These are phyloP conservation scores for Albugo candida DNA, from an alignment of 352 stramenopile genomes.

Conservation along the genomic window DNA sequence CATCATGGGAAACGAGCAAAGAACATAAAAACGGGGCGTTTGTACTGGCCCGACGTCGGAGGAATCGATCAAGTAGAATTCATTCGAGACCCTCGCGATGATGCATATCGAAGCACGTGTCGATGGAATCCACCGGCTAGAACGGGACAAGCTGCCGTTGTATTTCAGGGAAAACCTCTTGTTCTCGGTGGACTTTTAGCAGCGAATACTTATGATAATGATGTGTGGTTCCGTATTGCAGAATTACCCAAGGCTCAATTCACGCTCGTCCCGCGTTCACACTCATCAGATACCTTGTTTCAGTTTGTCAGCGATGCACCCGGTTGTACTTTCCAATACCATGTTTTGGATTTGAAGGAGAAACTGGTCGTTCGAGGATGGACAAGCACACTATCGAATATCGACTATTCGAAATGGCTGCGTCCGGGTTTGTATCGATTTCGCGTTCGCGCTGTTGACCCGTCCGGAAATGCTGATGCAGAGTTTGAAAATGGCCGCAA, in stretches of 20 bases:
- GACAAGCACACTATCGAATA: slow-evolving; percentile 23
- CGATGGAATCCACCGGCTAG: slow-evolving; percentile 32
- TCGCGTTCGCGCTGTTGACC: slow-evolving; percentile 76
- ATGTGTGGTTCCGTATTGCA: slow-evolving; percentile 75
- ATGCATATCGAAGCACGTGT: slow-evolving; percentile 44
- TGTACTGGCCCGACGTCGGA: slow-evolving; percentile 36
- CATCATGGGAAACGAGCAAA: slow-evolving; percentile 22
- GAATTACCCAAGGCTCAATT: slow-evolving; percentile 29
- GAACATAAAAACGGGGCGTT: slow-evolving; percentile 19
- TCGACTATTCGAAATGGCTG: slow-evolving; percentile 31
- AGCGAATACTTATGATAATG: slow-evolving; percentile 52
- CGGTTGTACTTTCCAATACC: slow-evolving; percentile 85
- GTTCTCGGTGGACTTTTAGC: slow-evolving; percentile 43
- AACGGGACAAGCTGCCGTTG: slow-evolving; percentile 33
- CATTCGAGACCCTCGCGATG: slow-evolving; percentile 37
- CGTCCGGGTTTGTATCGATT: slow-evolving; percentile 80
- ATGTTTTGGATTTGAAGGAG: slow-evolving; percentile 72
- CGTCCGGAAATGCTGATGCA: slow-evolving; percentile 84
- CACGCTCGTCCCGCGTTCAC: slow-evolving; percentile 21
- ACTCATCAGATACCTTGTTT: slow-evolving; percentile 62
- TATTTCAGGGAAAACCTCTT: slow-evolving; percentile 66
- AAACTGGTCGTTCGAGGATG: slow-evolving; percentile 69
- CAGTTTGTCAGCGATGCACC: slow-evolving; percentile 76
- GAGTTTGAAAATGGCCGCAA: slow-evolving; percentile 70
- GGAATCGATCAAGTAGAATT: slow-evolving; percentile 41